phyloP scores from a whole-genome alignment of 2,329 filamentous ascomycete genomes.

The Calonectria pteridis region DNA sequence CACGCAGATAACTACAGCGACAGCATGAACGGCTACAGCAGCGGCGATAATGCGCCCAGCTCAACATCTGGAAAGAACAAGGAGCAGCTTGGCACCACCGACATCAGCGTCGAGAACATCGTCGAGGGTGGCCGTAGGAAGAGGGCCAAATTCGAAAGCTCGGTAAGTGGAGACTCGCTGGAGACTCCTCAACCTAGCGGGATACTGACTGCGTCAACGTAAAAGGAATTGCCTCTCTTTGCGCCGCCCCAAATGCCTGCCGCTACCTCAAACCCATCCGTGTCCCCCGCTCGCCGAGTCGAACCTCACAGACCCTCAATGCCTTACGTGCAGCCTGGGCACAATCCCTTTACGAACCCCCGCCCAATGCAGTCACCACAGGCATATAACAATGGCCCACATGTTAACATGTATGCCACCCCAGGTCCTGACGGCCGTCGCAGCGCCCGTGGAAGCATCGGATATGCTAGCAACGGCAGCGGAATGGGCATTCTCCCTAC shows the following conservation, averaged over 20 bases:
- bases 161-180: slow-evolving; percentile 73
- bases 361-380: slow-evolving; percentile 87
- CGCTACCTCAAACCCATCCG: slow-evolving; percentile 95
- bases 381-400: slow-evolving; percentile 70
- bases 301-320: slow-evolving; percentile 78
- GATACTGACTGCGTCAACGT: slow-evolving; percentile 49
- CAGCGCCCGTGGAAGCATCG: slow-evolving; percentile 71
- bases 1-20: slow-evolving; percentile 75
- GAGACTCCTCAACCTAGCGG: slow-evolving; percentile 29
- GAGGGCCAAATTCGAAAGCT: slow-evolving; percentile 95
- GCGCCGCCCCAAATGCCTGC: slow-evolving; percentile 94
- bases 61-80: slow-evolving; percentile 80
- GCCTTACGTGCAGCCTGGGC: slow-evolving; percentile 80
- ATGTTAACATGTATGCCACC: slow-evolving; percentile 72
- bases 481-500: slow-evolving; percentile 80
- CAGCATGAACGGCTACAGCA: slow-evolving; percentile 82
- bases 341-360: slow-evolving; percentile 84
- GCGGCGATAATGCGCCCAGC: slow-evolving; percentile 84
- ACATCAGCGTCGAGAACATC: slow-evolving; percentile 98
- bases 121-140: slow-evolving; percentile 96
- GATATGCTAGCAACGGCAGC: slow-evolving; percentile 61
- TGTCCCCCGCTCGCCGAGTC: slow-evolving; percentile 88
- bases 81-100: slow-evolving; percentile 91
- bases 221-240: slow-evolving; percentile 93
- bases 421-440: slow-evolving; percentile 73